Evolutionary conservation across 2,329 filamentous ascomycete species (phyloP).

Genomic region (Podosphaera xanthii): DNA sequence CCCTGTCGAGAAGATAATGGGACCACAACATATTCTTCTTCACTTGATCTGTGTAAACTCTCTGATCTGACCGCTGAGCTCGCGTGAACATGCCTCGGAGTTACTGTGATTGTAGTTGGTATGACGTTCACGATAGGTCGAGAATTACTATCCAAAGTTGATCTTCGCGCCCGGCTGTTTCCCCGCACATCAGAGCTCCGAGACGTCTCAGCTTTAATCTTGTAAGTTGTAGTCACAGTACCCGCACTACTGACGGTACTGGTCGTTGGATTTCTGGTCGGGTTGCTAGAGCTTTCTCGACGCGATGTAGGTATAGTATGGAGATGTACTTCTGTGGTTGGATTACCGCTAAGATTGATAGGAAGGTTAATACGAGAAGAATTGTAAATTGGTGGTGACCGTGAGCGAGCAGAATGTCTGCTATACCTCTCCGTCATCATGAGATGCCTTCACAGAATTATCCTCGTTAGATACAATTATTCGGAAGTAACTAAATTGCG

Average conservation of each 20-base stretch:
- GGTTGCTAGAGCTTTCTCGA: conserved; percentile 16
- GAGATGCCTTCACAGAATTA: neutral
- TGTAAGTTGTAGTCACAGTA: conserved; percentile 30
- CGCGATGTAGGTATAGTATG: conserved; percentile 25
- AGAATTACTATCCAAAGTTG: conserved; percentile 26
- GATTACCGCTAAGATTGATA: conserved; percentile 15
- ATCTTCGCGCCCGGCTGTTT: conserved; percentile 22
- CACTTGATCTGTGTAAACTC: conserved; percentile 30
- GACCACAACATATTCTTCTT: conserved; percentile 30
- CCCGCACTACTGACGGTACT: conserved; percentile 11
- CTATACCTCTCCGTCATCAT: conserved; percentile 19
- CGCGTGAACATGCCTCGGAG: conserved; percentile 13
- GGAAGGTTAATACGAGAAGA: conserved; percentile 31
- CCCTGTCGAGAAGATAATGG: conserved; percentile 31
- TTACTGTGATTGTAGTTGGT: conserved; percentile 31
- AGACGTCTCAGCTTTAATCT: conserved; percentile 27
- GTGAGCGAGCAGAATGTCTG: conserved; percentile 20
- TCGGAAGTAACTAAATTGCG: neutral
- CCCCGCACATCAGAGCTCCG: conserved; percentile 27
- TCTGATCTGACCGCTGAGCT: conserved; percentile 15
- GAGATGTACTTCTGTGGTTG: conserved; percentile 19
- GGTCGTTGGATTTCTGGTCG: conserved; percentile 16
- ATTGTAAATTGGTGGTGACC: conserved; percentile 22
- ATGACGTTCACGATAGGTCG: conserved; percentile 21
- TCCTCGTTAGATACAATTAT: neutral